Base-by-base conservation (phyloP, 1,284 basidiomycete species). In the Austroboletus novae-zelandiae region DNA sequence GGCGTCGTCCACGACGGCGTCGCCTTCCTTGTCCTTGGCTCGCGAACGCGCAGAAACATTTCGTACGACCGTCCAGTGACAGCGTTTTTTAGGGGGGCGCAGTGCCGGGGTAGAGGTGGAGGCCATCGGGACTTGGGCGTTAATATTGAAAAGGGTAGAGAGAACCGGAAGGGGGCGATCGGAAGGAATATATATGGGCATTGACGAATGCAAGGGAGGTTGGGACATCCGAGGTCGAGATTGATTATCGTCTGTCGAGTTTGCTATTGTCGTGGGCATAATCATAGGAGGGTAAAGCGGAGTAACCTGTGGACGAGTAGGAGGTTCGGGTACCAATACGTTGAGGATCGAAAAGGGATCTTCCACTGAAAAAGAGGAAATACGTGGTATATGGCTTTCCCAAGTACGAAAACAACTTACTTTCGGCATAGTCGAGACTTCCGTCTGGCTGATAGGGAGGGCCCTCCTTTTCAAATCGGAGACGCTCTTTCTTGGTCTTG, bases 401-500 rank as follows among this genome's bases (percentile, higher is more conserved):
- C 43, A 43, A 15, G 42, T 48, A 47, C 30, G n/a, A 17, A 35
- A 48, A 30, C 45, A 29, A 45, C 60, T 43, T 64, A 89, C 87
- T 80, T 64, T 87, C 80, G 14, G 74, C 62, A 59, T 88, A 90
- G 64, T 88, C 81, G 29, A 90, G 69, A 67, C 87, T 90, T 20
- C 88, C 88, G 58, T 90, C 86, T 13, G 79, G 60, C 8, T 73
- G 72, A 23, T 75, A 74, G 0, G 87, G 87, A 14, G 83, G 84
- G 0, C 88, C 88, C 51, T 81, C 81, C 53, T 79, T 83, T 61
- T 90, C 87, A 44, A 89, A 76, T 20, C 83, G 75, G 53, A 89
- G 58, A 13, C 87, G 74, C 58, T 90, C 88, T 59, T 86, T 89
- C 71, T 90, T 90, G 1, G 86, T 89, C 48, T 78, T 79, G 61